Base-by-base conservation (phyloP, 1,284 basidiomycete genomes). In the Fistulinella cinereoalba region DNA sequence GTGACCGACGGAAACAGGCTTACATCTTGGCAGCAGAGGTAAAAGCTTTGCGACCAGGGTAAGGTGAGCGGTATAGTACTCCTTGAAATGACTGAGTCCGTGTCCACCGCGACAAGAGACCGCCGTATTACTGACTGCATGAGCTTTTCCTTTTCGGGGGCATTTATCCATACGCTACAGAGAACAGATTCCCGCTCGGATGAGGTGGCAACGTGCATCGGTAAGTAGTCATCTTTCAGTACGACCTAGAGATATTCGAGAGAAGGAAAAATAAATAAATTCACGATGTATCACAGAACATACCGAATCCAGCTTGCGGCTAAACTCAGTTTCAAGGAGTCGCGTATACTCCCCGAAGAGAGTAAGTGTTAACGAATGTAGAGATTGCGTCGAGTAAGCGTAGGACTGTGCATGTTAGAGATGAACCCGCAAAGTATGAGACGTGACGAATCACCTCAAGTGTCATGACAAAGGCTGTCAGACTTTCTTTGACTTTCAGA, bases 1-100 rank as follows among this genome's bases (percentile, higher is more conserved):
- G 39, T 10, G 16, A 25, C 45, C 38, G 34, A n/a, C n/a, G n/a
- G n/a, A n/a, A 43, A 44, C 3, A 25, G 37, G 61, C 78, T 24
- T 62, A 88, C 88, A 61, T 97, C 91, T 74, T 93, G 90, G 65
- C 96, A 99, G 61, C 92, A 97, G 37, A 93, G 75, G 52, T 94
- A 92, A 66, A 97, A 98, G 1, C 92, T 90, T 63, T 92, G 89
- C 1, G 95, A 97, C 85, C 97, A 99, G 0, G 96, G 93, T 44
- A 99, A 76, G 15, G 78, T 78, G 47, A 90, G 74, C 2, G 95
- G 94, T 48, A 88, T 76, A 0, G 77, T 60, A 44, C 75, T 75
- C 56, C 92, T 95, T 48, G 10, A 37, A 36, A 34, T 37, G 21
- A 23, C 60, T 34, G 45, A 43, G 51, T 24, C 44, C 16, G 18